These are phyloP conservation scores for Calonectria honghensis DNA, from an alignment of 2,329 filamentous ascomycete genomes.

Conservation along the genomic window DNA sequence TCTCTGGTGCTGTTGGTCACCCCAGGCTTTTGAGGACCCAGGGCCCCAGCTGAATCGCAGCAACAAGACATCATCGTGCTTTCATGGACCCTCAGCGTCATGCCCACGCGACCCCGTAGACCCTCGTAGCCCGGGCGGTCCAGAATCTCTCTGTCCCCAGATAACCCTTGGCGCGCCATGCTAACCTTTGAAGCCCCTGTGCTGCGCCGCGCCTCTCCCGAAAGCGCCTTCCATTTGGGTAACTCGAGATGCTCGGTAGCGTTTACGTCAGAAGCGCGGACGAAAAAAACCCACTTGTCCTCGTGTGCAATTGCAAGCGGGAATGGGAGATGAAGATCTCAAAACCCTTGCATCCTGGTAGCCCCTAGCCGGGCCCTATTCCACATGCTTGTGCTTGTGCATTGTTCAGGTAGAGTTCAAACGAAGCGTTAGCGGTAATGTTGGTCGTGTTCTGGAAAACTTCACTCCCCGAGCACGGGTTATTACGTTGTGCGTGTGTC, in stretches of 20 bases:
- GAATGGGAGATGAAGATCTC: slow-evolving; percentile 39
- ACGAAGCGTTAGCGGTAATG: slow-evolving; percentile 22
- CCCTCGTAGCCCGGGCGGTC: slow-evolving; percentile 40
- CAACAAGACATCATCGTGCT: slow-evolving; percentile 52
- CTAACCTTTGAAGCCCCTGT: slow-evolving; percentile 43
- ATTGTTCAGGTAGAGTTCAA: slow-evolving; percentile 25
- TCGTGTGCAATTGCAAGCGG: slow-evolving; percentile 37
- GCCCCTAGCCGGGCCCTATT: slow-evolving; percentile 22
- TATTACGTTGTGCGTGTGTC: slow-evolving; percentile 9
- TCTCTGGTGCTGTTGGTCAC: slow-evolving; percentile 38
- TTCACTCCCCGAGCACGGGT: slow-evolving; percentile 8
- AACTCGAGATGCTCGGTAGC: slow-evolving; percentile 30
- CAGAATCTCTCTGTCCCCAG: slow-evolving; percentile 49
- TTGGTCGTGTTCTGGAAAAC: slow-evolving; percentile 19
- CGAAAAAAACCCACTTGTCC: slow-evolving; percentile 32
- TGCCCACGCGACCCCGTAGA: slow-evolving; percentile 53
- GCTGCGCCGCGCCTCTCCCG: slow-evolving; percentile 29
- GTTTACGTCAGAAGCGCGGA: slow-evolving; percentile 38
- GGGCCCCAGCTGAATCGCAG: slow-evolving; percentile 24
- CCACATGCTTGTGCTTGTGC: slow-evolving; percentile 11
- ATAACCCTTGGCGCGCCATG: slow-evolving; percentile 43
- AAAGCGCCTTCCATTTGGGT: slow-evolving; percentile 37
- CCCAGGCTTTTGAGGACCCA: slow-evolving; percentile 42
- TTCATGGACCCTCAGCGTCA: slow-evolving; percentile 44
- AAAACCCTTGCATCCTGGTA: slow-evolving; percentile 27